These are phyloP conservation scores for Pseudogymnoascus sp. DNA, from an alignment of 2,329 filamentous ascomycete species.

Conservation along the genomic window DNA sequence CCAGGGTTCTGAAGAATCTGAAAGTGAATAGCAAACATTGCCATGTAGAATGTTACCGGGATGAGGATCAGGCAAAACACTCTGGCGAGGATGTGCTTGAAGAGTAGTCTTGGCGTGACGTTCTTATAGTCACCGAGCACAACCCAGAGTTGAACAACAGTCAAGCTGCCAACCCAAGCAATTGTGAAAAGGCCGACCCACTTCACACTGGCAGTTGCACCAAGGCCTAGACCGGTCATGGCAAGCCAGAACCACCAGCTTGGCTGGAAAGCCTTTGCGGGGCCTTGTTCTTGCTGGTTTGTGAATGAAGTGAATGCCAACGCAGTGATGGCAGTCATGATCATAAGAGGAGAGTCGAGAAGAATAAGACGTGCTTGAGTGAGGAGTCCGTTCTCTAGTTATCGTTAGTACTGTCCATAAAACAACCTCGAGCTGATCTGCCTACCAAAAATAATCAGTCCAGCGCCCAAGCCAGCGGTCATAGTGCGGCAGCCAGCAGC, in stretches of 20 bases:
- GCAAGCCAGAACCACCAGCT: slow-evolving; percentile 98
- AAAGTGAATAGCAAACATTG: slow-evolving; percentile 97
- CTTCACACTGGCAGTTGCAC: slow-evolving; percentile 90
- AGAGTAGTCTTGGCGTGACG: slow-evolving; percentile 73
- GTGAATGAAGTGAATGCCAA: slow-evolving; percentile 87
- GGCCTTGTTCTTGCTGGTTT: slow-evolving; percentile 93
- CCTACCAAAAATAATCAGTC: slow-evolving; percentile 82
- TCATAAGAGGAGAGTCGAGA: slow-evolving; percentile 88
- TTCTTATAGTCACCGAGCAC: slow-evolving; percentile 81
- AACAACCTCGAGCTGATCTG: slow-evolving; percentile 11
- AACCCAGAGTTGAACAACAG: slow-evolving; percentile 87
- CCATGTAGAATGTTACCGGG: slow-evolving; percentile 83
- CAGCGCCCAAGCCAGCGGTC: slow-evolving; percentile 74
- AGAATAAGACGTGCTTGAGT: slow-evolving; percentile 94
- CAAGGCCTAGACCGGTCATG: slow-evolving; percentile 77
- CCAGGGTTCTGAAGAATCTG: slow-evolving; percentile 86
- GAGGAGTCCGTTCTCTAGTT: slow-evolving; percentile 80
- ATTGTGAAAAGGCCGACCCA: slow-evolving; percentile 99
- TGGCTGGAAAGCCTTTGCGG: slow-evolving; percentile 74
- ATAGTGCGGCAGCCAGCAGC: slow-evolving; percentile 79
- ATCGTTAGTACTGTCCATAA: slow-evolving; percentile 16
- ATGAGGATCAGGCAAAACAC: slow-evolving; percentile 87
- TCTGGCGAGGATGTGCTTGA: slow-evolving; percentile 90
- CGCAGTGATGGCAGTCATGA: slow-evolving; percentile 85
- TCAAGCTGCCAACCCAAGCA: slow-evolving; percentile 91